Evolutionary conservation across 129 eudicot species (phyloP), one percentile per base, ranked within the genome.

Genomic region (Saposhnikovia divaricata): DNA sequence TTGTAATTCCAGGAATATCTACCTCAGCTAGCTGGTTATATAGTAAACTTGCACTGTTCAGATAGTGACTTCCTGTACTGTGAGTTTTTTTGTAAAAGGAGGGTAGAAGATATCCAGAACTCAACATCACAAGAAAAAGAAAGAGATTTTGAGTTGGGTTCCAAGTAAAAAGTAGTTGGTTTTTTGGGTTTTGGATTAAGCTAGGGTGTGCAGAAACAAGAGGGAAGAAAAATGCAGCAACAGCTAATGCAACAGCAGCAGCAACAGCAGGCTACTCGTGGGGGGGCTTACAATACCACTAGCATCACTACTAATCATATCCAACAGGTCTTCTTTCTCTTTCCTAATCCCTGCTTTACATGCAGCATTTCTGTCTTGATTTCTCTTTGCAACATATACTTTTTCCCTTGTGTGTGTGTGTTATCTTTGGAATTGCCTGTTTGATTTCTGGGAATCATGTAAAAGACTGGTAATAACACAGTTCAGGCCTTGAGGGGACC

Each of bases 261-360:
- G 34, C 69, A 51, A 1, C 83, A 80, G 46, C 89, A 72, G 44
- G 82, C 79, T 69, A 55, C n/a, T 75, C 78, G 37, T 25, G 74
- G 68, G 70, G 74, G 68, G 70, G 81, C 80, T 55, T 83, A 77
- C 81, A 87, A 78, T 86, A 81, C 83, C 83, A 83, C 83, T 27
- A 78, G 65, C 80, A 82, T 87, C 46, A 85, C 88, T 71, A 80
- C 91, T 85, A 80, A 87, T 83, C 91, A 87, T 79, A 87, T 87
- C 82, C 91, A 87, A 72, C 88, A 87, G 88, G 91, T 85, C 72
- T 81, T 31, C 28, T 77, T 57, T 78, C 82, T 72, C 79, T 78
- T 76, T 57, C 48, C 45, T 72, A 1, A 39, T 72, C 76, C 75
- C 77, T 73, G 77, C 42, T 68, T 4, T 82, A 61, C 69, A 61